Evolutionary conservation across 2,329 filamentous ascomycete species (phyloP).

Genomic region (Triangularia setosa): DNA sequence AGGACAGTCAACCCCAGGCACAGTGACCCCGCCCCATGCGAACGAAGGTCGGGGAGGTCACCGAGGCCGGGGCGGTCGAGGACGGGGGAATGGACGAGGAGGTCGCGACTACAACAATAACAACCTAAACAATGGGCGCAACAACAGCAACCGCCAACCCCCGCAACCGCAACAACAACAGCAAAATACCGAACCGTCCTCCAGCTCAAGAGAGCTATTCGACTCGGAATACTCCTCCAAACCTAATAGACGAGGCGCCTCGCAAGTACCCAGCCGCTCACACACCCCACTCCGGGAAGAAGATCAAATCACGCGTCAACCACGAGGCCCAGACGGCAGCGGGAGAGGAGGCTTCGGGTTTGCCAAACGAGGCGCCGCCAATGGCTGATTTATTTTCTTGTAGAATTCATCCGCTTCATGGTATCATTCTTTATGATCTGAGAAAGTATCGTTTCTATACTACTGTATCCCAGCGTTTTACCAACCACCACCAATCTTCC

Average conservation of each 20-base stretch:
- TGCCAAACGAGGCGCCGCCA: conserved; percentile 55
- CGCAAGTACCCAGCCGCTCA: conserved; percentile 36
- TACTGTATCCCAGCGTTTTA: conserved; percentile 38
- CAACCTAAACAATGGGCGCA: conserved; percentile 5
- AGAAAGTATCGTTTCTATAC: conserved; percentile 22
- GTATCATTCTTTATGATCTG: not conserved
- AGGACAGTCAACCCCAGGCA: conserved; percentile 59
- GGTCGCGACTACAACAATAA: conserved; percentile 28
- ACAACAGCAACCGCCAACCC: conserved; percentile 23
- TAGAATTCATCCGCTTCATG: conserved; percentile 8
- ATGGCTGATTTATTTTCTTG: conserved; percentile 36
- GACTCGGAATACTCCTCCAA: conserved; percentile 70
- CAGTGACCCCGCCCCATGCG: conserved; percentile 54
- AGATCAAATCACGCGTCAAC: conserved; percentile 67
- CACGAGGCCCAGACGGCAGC: conserved; percentile 72
- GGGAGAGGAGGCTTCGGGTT: conserved; percentile 78
- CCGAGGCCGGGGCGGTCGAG: conserved; percentile 40
- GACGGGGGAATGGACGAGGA: conserved; percentile 38
- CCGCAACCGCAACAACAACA: conserved; percentile 31
- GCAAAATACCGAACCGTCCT: conserved; percentile 27
- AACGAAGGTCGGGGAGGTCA: conserved; percentile 39
- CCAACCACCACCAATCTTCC: conserved; percentile 92
- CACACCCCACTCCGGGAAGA: conserved; percentile 50
- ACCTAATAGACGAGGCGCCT: conserved; percentile 44
- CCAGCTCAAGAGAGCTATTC: conserved; percentile 60